phyloP scores from a whole-genome alignment of 176 grass and related monocot genomes.

The Avena eriantha region DNA sequence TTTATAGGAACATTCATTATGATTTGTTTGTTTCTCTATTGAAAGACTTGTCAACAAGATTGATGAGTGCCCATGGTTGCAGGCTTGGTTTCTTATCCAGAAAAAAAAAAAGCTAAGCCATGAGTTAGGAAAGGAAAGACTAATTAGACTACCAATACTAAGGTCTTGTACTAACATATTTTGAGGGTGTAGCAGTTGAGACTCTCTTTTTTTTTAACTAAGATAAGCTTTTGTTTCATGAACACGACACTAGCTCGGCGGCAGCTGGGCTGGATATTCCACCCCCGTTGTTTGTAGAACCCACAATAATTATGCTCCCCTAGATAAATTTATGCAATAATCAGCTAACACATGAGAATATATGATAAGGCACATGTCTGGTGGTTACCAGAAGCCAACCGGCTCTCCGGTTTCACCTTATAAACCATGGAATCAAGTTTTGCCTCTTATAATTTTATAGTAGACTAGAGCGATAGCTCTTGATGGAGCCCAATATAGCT shows the following conservation, averaged over 20 bases:
- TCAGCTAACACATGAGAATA: background rate
- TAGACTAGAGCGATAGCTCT: background rate
- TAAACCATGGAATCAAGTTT: conserved; percentile 28
- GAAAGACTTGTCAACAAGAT: background rate
- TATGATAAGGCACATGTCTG: conserved; percentile 11
- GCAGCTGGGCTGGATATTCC: conserved; percentile 2
- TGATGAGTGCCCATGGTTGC: background rate
- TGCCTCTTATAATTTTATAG: background rate
- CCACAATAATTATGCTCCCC: background rate
- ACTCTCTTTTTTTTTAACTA: background rate
- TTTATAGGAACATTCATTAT: conserved; percentile 42
- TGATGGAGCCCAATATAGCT: conserved; percentile 23
- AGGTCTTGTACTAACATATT: background rate
- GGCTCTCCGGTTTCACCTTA: background rate
- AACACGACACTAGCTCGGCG: background rate
- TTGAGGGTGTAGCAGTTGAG: background rate
- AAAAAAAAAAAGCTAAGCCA: background rate
- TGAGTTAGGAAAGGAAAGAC: conserved; percentile 9
- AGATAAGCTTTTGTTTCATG: conserved; percentile 7
- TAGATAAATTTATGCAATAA: background rate
- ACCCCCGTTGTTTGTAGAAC: background rate
- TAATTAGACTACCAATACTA: background rate
- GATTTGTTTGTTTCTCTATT: conserved; percentile 12
- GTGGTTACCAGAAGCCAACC: conserved; percentile 2
- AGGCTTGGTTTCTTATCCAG: background rate